Conservation (phyloP, 257 asterid species). For the Avicennia marina region DNA sequence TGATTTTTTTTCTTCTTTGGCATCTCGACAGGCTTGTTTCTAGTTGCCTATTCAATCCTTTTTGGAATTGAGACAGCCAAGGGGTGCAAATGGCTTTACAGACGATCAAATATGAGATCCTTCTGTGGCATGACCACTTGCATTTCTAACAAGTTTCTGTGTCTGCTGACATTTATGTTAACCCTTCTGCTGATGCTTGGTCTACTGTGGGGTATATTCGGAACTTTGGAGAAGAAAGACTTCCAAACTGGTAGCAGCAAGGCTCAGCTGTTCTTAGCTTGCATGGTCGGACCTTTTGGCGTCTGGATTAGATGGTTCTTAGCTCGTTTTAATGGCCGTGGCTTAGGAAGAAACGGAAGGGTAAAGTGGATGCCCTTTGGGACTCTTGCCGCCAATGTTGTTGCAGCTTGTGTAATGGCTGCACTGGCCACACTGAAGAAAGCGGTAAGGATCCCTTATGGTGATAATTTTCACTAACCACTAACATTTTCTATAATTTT, state of each 20-base stretch:
- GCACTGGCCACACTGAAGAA: conserved; percentile 65
- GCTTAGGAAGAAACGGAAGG: conserved; percentile 44
- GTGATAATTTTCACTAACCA: not conserved
- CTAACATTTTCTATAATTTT: too few species aligned
- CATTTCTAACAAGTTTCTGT: not conserved
- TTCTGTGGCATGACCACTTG: not conserved
- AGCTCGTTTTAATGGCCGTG: conserved; percentile 80
- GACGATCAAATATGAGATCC: conserved; percentile 15
- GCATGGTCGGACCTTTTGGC: conserved; percentile 86
- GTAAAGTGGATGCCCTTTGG: conserved; percentile 93
- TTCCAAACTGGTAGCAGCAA: conserved; percentile 39
- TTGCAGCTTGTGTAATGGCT: conserved; percentile 92
- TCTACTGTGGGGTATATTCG: conserved; percentile 46
- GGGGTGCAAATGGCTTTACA: conserved; percentile 44
- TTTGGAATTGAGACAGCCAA: conserved; percentile 73
- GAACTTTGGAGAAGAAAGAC: conserved; percentile 32
- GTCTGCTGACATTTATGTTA: conserved; percentile 19
- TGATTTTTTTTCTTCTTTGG: not conserved
- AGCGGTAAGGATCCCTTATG: conserved; percentile 36
- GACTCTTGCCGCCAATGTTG: conserved; percentile 81
- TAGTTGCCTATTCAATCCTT: conserved; percentile 57
- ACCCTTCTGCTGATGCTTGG: conserved; percentile 40
- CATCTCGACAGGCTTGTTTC: conserved; percentile 59
- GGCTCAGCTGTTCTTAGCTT: conserved; percentile 68
- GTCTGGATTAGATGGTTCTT: conserved; percentile 85